These are phyloP conservation scores for Thozetella sp. DNA, from an alignment of 495 filamentous ascomycete species.

Conservation along the genomic window DNA sequence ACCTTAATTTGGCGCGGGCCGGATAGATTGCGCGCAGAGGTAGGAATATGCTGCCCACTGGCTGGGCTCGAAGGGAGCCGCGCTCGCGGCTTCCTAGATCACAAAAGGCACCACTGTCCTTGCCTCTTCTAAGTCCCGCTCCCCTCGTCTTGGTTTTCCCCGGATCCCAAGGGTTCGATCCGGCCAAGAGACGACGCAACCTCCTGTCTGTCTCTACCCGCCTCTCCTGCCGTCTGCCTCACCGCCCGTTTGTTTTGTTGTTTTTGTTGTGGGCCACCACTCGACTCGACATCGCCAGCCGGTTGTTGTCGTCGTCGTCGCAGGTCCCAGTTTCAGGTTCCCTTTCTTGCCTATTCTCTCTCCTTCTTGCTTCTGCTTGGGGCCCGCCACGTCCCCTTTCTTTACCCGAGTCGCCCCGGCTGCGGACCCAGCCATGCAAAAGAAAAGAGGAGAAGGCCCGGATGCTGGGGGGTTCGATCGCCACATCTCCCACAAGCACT, in stretches of 20 bases:
- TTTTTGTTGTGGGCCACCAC: too few species aligned
- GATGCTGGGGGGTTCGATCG: not conserved
- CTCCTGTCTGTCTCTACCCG: not conserved
- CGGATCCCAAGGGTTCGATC: not conserved
- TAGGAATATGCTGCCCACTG: not conserved
- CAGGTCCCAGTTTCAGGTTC: too few species aligned
- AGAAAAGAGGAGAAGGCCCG: not conserved
- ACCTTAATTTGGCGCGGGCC: conserved; percentile 18
- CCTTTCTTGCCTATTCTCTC: too few species aligned
- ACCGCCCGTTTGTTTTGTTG: not conserved
- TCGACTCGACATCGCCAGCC: too few species aligned
- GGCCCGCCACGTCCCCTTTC: not conserved
- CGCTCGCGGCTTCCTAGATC: not conserved
- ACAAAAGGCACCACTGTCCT: not conserved
- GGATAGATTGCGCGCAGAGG: conserved; percentile 20
- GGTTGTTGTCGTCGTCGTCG: too few species aligned
- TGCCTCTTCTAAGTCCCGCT: not conserved
- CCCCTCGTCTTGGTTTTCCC: not conserved
- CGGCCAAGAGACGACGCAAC: not conserved
- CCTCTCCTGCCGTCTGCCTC: not conserved
- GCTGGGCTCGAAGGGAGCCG: not conserved
- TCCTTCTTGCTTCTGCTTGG: not conserved
- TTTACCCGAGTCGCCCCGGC: not conserved
- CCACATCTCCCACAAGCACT: not conserved
- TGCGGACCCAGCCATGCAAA: not conserved